phyloP scores from a whole-genome alignment of 1,284 basidiomycete genomes.

The Ganoderma leucocontextum region DNA sequence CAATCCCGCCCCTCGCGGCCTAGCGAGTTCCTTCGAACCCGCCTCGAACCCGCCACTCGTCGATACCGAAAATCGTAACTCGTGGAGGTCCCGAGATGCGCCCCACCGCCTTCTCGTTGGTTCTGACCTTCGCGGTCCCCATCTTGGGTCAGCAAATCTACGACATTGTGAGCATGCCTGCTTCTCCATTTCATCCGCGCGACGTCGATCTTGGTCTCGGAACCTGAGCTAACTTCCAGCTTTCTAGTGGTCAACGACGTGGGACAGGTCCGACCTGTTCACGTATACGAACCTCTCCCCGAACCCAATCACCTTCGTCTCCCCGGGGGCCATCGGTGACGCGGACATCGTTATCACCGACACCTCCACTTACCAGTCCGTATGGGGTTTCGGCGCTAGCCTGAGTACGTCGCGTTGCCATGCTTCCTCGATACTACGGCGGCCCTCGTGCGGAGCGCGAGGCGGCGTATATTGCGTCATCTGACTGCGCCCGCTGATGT shows the following conservation, averaged over 20 bases:
- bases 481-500: constrained; percentile 12
- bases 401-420: constrained; percentile 45
- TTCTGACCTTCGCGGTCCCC: constrained; percentile 22
- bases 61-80: background rate
- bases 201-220: background rate
- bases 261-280: constrained; percentile 46
- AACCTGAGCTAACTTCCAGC: background rate
- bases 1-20: constrained; percentile 2
- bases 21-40: constrained; percentile 4
- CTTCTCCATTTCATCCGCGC: constrained; percentile 6
- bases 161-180: constrained; percentile 26
- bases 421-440: constrained; percentile 22
- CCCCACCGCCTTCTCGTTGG: constrained; percentile 21
- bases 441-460: background rate
- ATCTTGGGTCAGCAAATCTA: constrained; percentile 30
- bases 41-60: background rate
- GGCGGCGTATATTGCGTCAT: constrained; percentile 16
- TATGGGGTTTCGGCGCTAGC: constrained; percentile 57
- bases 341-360: constrained; percentile 56
- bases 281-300: constrained; percentile 41
- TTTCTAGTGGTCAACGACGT: constrained; percentile 46
- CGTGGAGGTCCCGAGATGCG: constrained; percentile 23
- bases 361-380: constrained; percentile 50
- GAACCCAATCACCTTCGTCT: constrained; percentile 47
- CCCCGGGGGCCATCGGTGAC: constrained; percentile 49